Percentiles rank a stretch among this genome's conserved stretches.
Evolutionary conservation across 495 filamentous ascomycete species (phyloP).

Genomic region (Aspergillus sparsus): DNA sequence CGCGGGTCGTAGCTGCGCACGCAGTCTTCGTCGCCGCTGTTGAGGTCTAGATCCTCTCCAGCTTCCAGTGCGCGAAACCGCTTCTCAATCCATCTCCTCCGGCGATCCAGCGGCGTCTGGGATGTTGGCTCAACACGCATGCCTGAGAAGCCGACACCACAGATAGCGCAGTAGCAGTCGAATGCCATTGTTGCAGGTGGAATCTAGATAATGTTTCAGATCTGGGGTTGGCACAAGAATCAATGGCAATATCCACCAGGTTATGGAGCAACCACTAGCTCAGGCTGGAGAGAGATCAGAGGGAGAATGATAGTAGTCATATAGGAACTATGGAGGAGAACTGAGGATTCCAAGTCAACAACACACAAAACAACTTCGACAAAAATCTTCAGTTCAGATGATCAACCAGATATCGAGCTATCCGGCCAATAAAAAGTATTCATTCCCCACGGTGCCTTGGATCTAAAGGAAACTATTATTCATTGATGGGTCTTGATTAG

Average conservation of each 20-base stretch:
- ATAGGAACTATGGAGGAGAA: not conserved
- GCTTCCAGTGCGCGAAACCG: constrained; percentile 21
- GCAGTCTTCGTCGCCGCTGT: constrained; percentile 15
- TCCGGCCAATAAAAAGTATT: not conserved
- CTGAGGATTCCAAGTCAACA: not conserved
- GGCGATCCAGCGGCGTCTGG: constrained; percentile 21
- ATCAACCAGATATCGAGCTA: not conserved
- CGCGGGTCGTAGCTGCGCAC: constrained; percentile 29
- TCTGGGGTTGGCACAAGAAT: not conserved
- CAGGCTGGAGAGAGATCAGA: not conserved
- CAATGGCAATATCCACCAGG: too few relatives aligned
- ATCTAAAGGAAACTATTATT: not conserved
- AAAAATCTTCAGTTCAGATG: not conserved
- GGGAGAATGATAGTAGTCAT: not conserved
- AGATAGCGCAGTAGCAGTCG: constrained; percentile 30
- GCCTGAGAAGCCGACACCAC: constrained; percentile 27
- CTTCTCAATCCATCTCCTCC: constrained; percentile 26
- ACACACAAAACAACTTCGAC: not conserved
- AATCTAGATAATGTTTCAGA: not conserved
- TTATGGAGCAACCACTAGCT: too few relatives aligned
- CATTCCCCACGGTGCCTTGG: not conserved
- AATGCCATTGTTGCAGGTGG: constrained; percentile 19
- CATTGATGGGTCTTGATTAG: not conserved
- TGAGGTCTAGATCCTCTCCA: constrained; percentile 7
- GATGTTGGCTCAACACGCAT: constrained; percentile 26